A percentile compares a stretch with the other conserved stretches of the same genome.
phyloP scores from a whole-genome alignment of 768 basidiomycete genomes.

The Kwoniella botswanensis region DNA sequence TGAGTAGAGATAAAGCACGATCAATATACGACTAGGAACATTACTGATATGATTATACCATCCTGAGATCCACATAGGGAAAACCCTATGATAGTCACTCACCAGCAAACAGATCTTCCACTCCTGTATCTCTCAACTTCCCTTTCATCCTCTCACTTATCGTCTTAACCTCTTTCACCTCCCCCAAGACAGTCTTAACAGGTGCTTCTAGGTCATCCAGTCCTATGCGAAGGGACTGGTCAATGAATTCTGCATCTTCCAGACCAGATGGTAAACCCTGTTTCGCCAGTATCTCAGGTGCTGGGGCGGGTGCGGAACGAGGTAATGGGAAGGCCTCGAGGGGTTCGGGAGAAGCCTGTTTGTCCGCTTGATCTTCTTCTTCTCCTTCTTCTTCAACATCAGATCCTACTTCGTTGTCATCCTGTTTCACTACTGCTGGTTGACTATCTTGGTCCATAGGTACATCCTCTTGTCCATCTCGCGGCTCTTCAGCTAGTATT shows the following conservation, averaged over 20 bases:
- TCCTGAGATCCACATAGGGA: too few relatives aligned
- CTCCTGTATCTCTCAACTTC: slow-evolving; percentile 74
- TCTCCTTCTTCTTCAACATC: slow-evolving; percentile 12
- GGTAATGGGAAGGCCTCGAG: slow-evolving; percentile 57
- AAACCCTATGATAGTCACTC: slow-evolving; percentile 40
- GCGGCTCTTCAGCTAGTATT: slow-evolving; percentile 13
- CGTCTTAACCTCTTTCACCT: slow-evolving; percentile 52
- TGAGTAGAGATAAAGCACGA: too few relatives aligned
- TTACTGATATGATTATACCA: too few relatives aligned
- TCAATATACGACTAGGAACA: too few relatives aligned
- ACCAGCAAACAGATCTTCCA: slow-evolving; percentile 90
- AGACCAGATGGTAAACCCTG: slow-evolving; percentile 57
- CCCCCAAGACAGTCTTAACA: slow-evolving; percentile 10
- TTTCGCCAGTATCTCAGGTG: slow-evolving; percentile 43
- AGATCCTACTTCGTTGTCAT: slow-evolving; percentile 9
- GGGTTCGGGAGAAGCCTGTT: slow-evolving; percentile 28
- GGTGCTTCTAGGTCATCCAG: slow-evolving; percentile 33
- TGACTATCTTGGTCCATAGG: slow-evolving; percentile 11
- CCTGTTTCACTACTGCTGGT: slow-evolving; percentile 1
- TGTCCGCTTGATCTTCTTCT: slow-evolving; percentile 22
- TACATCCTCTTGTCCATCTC: slow-evolving; percentile 5
- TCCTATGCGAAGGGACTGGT: slow-evolving; percentile 36
- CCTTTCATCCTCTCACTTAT: slow-evolving; percentile 68
- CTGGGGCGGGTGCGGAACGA: slow-evolving; percentile 47
- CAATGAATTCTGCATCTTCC: slow-evolving; percentile 52